Evolutionary conservation across 176 grass and related monocot species (phyloP).

Genomic region (Coix lacrymajobi): DNA sequence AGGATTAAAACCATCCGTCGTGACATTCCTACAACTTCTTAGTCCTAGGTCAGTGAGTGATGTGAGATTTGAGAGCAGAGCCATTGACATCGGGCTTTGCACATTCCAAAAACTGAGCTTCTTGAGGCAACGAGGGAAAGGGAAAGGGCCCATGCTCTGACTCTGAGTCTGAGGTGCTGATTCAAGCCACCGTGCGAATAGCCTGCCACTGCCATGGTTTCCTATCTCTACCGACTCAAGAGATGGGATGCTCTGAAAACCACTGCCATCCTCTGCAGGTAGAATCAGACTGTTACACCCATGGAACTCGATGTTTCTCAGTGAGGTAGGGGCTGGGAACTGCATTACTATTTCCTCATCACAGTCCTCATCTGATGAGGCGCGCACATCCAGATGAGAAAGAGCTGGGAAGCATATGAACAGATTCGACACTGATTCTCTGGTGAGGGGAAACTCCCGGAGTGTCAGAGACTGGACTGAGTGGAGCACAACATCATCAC

Average conservation of each 20-base stretch:
- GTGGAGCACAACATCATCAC: background rate
- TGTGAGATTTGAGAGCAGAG: background rate
- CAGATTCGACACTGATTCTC: background rate
- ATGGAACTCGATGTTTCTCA: fast-evolving
- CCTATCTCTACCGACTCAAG: background rate
- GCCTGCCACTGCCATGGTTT: background rate
- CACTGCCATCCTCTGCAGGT: background rate
- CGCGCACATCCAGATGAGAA: background rate
- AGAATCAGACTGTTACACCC: background rate
- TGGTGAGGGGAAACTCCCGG: fast-evolving
- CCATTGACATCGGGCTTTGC: background rate
- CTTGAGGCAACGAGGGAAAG: background rate
- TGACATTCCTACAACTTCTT: background rate
- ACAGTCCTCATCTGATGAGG: background rate
- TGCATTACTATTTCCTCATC: background rate
- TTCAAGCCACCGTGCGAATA: background rate
- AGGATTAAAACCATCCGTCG: background rate
- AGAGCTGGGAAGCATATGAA: background rate
- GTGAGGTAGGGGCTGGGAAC: background rate
- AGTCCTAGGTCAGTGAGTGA: background rate
- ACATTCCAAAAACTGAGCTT: background rate
- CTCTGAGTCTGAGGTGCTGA: too few relatives aligned
- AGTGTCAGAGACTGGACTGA: background rate
- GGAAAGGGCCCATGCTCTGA: background rate
- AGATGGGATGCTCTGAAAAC: background rate